Evolutionary conservation across 2,329 filamentous ascomycete species (phyloP).

Genomic region (Fulvia fulva): DNA sequence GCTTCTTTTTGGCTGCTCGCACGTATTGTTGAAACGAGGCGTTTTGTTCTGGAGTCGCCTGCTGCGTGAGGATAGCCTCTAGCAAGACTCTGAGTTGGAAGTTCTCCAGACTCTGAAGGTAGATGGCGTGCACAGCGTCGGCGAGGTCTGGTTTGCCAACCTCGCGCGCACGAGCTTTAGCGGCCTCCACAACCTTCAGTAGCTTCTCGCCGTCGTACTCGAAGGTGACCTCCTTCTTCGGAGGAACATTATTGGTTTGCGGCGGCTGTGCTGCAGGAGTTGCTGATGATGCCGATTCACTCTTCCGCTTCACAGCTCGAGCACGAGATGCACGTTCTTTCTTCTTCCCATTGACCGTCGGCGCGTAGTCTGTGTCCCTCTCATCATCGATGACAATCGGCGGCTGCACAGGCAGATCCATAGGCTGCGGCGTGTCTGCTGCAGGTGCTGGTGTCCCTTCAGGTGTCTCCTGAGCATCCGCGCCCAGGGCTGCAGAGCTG

Average conservation of each 20-base stretch:
- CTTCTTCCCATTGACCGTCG: conserved; percentile 34
- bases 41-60: conserved; percentile 38
- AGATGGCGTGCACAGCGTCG: conserved; percentile 42
- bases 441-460: conserved; percentile 34
- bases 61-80: conserved; percentile 41
- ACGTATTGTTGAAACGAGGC: conserved; percentile 42
- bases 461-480: conserved; percentile 44
- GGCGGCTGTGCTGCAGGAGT: conserved; percentile 13
- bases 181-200: conserved; percentile 38
- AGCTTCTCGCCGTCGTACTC: conserved; percentile 26
- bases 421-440: conserved; percentile 33
- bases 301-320: conserved; percentile 24
- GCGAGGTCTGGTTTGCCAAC: conserved; percentile 37
- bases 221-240: conserved; percentile 8
- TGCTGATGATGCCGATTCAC: conserved; percentile 21
- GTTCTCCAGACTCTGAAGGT: conserved; percentile 39
- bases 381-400: conserved; percentile 40
- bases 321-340: conserved; percentile 23
- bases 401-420: conserved; percentile 34
- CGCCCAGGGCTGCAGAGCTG: conserved; percentile 38
- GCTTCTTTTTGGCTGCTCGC: conserved; percentile 40
- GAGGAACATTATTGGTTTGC: not conserved
- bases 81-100: conserved; percentile 38
- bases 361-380: conserved; percentile 46
- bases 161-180: conserved; percentile 39